Evolutionary conservation across 495 filamentous ascomycete species (phyloP), one percentile per base, ranked within the genome.

Genomic region (Podospora anserina): DNA sequence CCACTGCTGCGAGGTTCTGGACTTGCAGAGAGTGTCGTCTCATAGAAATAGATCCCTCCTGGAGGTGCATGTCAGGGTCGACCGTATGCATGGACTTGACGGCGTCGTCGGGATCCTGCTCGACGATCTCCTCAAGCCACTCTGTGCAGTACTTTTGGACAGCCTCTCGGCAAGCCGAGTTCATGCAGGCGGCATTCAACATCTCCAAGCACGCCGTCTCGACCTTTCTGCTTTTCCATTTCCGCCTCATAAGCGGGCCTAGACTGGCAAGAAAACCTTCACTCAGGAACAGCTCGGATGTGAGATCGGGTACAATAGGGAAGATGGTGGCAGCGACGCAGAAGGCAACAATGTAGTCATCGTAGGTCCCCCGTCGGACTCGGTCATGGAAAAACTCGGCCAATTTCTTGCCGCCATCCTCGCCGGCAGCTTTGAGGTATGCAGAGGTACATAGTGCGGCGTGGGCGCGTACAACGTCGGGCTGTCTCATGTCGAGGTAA

Each of bases 241-340:
- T 90, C 72, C 88, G 87, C 64, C 89, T 84, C 76, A 93, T 88
- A 61, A 94, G 77, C 7, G 90, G 87, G 20, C 86, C 87, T 26
- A 97, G 82, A 49, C 84, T 85, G 34, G 82, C 76, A 62, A 95
- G 82, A 73, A 98, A 97, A 2, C 90, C 91, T 58, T 94, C 91
- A 19, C 87, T 92, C 64, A 97, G 85, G 75, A 98, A 97, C 49
- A 98, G 82, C 64, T 84, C 80, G 4, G 90, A 84, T 2, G 88
- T 90, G 32, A 89, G 83, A 55, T 88, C 81, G 16, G 92, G 88
- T 1, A 89, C 87, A 64, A 99, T 83, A 1, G 94, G 93, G 76
- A 99, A 99, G 34, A 97, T 85, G 5, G 89, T 87, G 4, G 92
- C 87, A 3, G 92, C 91, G 20, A 92, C 93, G 61, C 94, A 97